Evolutionary conservation across 2,329 filamentous ascomycete genomes (phyloP).

Genomic region (Alternaria tenuissima): DNA sequence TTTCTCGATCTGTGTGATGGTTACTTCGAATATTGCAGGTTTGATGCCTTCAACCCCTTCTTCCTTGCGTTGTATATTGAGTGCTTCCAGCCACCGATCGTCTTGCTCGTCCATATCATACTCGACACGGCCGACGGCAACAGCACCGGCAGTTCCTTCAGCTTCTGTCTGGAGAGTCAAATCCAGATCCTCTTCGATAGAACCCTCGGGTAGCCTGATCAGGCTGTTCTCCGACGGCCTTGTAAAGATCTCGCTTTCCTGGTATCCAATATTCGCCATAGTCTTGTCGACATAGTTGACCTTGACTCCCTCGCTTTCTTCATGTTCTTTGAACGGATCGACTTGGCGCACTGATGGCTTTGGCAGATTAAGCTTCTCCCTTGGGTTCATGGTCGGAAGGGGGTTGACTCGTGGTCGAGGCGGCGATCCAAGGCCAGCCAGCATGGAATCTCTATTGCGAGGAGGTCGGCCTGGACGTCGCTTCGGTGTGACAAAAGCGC

Average conservation of each 20-base stretch:
- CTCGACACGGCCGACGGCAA: constrained; percentile 79
- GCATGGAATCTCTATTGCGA: constrained; percentile 68
- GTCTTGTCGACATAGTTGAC: constrained; percentile 93
- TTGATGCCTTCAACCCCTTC: constrained; percentile 83
- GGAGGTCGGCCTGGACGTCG: constrained; percentile 72
- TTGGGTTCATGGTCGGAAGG: constrained; percentile 80
- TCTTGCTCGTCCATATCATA: constrained; percentile 99
- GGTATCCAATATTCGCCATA: constrained; percentile 95
- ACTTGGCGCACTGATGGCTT: constrained; percentile 77
- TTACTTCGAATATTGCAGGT: constrained; percentile 94
- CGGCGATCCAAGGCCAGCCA: constrained; percentile 66
- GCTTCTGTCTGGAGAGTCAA: constrained; percentile 66
- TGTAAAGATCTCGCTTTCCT: constrained; percentile 89
- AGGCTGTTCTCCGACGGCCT: constrained; percentile 74
- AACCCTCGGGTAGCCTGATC: constrained; percentile 68
- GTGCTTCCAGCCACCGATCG: constrained; percentile 89
- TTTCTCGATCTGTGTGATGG: constrained; percentile 98
- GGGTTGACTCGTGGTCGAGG: constrained; percentile 73
- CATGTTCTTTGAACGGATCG: constrained; percentile 81
- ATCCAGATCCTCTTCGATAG: constrained; percentile 70
- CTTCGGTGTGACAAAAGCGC: constrained; percentile 51
- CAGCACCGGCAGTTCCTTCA: constrained; percentile 62
- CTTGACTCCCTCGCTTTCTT: constrained; percentile 84
- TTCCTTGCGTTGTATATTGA: constrained; percentile 79
- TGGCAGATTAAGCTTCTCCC: constrained; percentile 80